These are phyloP conservation scores for Hyphopichia wangnamkhiaoensis DNA, from an alignment of 1,139 yeast species.

Conservation along the genomic window DNA sequence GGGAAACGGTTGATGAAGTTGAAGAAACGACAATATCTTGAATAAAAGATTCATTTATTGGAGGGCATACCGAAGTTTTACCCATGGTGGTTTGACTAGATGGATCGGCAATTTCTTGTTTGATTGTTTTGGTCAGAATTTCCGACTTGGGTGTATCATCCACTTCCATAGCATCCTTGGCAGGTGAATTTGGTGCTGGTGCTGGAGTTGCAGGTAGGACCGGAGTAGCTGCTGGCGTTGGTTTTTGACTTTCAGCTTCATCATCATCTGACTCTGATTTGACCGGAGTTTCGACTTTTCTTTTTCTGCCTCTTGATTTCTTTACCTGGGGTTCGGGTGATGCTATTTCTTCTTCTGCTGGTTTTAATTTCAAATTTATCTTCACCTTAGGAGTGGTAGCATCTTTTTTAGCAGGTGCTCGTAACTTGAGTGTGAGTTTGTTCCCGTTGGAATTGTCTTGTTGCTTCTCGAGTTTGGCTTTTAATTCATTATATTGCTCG, in stretches of 20 bases:
- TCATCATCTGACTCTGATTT: slow-evolving; percentile 19
- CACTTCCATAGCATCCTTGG: too few species aligned
- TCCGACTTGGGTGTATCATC: too few species aligned
- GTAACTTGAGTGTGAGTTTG: slow-evolving; percentile 29
- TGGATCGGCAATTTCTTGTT: slow-evolving; percentile 8
- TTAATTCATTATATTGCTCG: slow-evolving; percentile 29
- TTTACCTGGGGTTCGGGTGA: slow-evolving; percentile 18
- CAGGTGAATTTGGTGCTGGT: too few species aligned
- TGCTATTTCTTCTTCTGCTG: slow-evolving; percentile 13
- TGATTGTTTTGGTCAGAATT: slow-evolving; percentile 3
- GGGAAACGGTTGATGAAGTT: slow-evolving; percentile 29
- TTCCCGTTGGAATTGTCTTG: slow-evolving; percentile 11
- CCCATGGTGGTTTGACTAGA: slow-evolving; percentile 24
- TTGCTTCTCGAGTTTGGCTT: slow-evolving; percentile 16
- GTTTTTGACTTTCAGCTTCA: slow-evolving; percentile 9
- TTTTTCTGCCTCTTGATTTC: slow-evolving; percentile 22
- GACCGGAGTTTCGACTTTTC: slow-evolving; percentile 20
- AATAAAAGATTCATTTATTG: slow-evolving; percentile 32
- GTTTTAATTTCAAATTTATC: slow-evolving; percentile 20
- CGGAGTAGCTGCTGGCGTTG: slow-evolving; percentile 4
- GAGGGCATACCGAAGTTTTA: slow-evolving; percentile 26
- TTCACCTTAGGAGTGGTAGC: slow-evolving; percentile 23
- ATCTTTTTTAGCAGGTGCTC: slow-evolving; percentile 15
- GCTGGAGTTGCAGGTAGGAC: slow-evolving; percentile 1
- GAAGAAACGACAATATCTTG: slow-evolving; percentile 40